Percentiles rank a stretch among this genome's conserved stretches.
Conservation (phyloP, 345 rosid species). For the Eucalyptus coolabah region DNA sequence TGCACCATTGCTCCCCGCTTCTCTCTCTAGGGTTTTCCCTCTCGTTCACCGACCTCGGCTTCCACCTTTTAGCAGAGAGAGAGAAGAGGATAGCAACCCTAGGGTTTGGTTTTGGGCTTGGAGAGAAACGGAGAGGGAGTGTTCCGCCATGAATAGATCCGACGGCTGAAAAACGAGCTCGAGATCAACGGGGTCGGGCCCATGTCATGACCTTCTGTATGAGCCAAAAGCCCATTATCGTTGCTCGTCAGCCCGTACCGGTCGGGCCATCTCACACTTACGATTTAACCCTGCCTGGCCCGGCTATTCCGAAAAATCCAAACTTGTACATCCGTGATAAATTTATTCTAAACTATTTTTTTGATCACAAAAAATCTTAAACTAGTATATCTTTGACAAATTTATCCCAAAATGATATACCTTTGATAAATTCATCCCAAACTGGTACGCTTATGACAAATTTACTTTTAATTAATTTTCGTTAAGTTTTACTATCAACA, state of each 20-base stretch:
- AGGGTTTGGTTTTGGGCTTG: neutral
- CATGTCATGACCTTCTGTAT: neutral
- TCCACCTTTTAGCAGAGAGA: neutral
- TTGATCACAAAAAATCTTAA: fast-evolving
- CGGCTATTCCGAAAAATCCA: fast-evolving
- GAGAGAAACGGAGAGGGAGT: neutral
- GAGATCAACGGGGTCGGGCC: neutral
- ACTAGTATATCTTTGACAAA: fast-evolving
- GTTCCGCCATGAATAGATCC: neutral
- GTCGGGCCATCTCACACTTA: neutral
- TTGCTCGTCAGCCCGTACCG: neutral
- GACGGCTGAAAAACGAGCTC: neutral
- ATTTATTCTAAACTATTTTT: fast-evolving
- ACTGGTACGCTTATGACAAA: fast-evolving
- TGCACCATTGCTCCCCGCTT: neutral
- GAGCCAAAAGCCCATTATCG: neutral
- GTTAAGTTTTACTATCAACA: no score
- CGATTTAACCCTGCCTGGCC: no score
- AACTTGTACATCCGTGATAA: fast-evolving
- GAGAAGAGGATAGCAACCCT: neutral
- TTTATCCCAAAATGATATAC: fast-evolving
- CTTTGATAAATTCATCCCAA: fast-evolving
- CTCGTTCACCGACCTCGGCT: neutral
- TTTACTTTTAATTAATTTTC: fast-evolving
- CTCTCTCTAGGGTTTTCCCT: neutral